Conservation (phyloP, 2,329 filamentous ascomycete species). For the Colletotrichum sp. region DNA sequence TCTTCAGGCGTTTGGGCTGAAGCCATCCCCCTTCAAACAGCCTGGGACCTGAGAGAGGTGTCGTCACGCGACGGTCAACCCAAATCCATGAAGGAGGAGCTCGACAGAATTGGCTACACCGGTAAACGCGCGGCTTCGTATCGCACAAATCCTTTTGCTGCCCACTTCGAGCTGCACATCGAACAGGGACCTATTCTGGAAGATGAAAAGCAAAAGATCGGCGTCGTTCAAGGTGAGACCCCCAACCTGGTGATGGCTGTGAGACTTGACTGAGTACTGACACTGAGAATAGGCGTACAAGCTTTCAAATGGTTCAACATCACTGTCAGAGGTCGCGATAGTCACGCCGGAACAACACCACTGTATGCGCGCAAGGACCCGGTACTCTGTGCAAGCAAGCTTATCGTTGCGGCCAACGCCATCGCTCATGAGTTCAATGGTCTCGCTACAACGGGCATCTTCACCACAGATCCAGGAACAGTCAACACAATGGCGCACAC, state of each 20-base stretch:
- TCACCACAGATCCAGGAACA: not conserved
- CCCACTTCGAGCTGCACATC: not conserved
- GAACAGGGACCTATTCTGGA: not conserved
- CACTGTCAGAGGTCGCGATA: not conserved
- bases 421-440: not conserved
- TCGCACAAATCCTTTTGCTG: not conserved
- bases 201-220: not conserved
- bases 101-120: not conserved
- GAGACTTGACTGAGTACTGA: not conserved
- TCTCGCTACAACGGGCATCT: not conserved
- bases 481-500: not conserved
- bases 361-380: not conserved
- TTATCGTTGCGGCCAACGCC: not conserved
- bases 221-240: not conserved
- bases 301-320: not conserved
- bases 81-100: not conserved
- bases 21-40: not conserved
- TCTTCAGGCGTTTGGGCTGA: not conserved
- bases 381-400: not conserved
- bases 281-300: not conserved
- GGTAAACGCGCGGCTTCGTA: not conserved
- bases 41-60: not conserved
- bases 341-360: not conserved
- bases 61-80: not conserved
- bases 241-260: fast-evolving